A percentile compares a stretch with the other conserved stretches of the same genome.
These are phyloP conservation scores for Skeletonema tropicum DNA, from an alignment of 108 stramenopile species.

Conservation along the genomic window DNA sequence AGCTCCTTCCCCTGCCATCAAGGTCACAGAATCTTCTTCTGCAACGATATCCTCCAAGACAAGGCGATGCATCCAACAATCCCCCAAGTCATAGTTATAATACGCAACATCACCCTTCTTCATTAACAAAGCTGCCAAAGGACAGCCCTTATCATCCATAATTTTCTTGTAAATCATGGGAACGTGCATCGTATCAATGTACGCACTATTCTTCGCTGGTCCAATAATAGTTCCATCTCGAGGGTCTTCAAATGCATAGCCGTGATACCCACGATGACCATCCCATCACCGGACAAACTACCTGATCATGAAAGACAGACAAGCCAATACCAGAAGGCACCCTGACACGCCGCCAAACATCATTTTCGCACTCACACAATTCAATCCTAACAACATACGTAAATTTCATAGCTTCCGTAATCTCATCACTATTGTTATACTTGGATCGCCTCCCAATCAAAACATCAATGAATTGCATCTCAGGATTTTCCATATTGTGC, in stretches of 20 bases:
- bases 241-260: background rate
- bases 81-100: constrained; percentile 11
- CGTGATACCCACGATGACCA: background rate
- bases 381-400: constrained; percentile 14
- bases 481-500: background rate
- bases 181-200: constrained; percentile 3
- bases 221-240: background rate
- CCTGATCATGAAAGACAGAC: constrained; percentile 9
- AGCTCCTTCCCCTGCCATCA: constrained; percentile 8
- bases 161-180: background rate
- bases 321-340: constrained; percentile 3
- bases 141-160: constrained; percentile 4
- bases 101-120: constrained; percentile 2
- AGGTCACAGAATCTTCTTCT: constrained; percentile 11
- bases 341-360: constrained; percentile 9
- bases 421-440: constrained; percentile 1
- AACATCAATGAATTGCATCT: constrained; percentile 8
- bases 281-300: background rate
- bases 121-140: background rate
- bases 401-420: constrained; percentile 1
- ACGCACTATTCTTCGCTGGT: background rate
- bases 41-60: constrained; percentile 11
- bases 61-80: constrained; percentile 7
- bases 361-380: constrained; percentile 6
- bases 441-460: background rate